Conservation (phyloP, 176 grass and related monocot species). For the Elymus sibiricus region DNA sequence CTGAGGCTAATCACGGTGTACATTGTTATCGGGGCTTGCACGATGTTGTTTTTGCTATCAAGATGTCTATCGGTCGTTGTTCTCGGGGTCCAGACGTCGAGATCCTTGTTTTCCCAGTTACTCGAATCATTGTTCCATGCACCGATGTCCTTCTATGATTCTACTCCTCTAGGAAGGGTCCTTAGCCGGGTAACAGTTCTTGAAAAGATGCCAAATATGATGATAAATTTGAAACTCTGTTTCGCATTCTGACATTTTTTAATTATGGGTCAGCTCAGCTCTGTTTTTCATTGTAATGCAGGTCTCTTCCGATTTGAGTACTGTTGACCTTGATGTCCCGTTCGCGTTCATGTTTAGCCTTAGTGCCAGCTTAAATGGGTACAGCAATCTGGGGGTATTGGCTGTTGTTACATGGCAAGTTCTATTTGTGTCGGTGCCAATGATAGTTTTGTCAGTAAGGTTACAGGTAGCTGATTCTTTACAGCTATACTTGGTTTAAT, state of each 20-base stretch:
- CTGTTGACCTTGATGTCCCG: slow-evolving; percentile 85
- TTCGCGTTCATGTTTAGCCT: slow-evolving; percentile 57
- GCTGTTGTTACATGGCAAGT: slow-evolving; percentile 93
- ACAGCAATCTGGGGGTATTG: slow-evolving; percentile 76
- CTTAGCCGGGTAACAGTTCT: slow-evolving; percentile 67
- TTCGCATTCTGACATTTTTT: background rate
- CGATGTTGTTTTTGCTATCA: slow-evolving; percentile 55
- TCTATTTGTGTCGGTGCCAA: slow-evolving; percentile 66
- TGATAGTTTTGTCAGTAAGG: slow-evolving; percentile 61
- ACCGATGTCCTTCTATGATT: slow-evolving; percentile 91
- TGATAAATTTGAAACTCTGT: background rate
- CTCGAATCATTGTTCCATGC: slow-evolving; percentile 70
- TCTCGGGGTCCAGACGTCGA: slow-evolving; percentile 78
- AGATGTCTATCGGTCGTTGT: slow-evolving; percentile 51
- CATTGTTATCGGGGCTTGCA: slow-evolving; percentile 52
- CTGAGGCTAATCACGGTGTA: slow-evolving; percentile 80
- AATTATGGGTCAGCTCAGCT: background rate
- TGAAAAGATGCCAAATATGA: background rate
- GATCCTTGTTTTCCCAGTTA: slow-evolving; percentile 81
- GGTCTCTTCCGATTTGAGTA: slow-evolving; percentile 87
- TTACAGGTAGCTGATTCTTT: slow-evolving; percentile 56
- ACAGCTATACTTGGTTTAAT: background rate
- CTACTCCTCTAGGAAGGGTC: slow-evolving; percentile 85
- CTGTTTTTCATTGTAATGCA: slow-evolving; percentile 23
- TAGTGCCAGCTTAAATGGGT: slow-evolving; percentile 60